Percentiles rank a stretch among this genome's conserved stretches.
Conservation (phyloP, 192 early-diverging fungal genomes). For the Podila epicladia region DNA sequence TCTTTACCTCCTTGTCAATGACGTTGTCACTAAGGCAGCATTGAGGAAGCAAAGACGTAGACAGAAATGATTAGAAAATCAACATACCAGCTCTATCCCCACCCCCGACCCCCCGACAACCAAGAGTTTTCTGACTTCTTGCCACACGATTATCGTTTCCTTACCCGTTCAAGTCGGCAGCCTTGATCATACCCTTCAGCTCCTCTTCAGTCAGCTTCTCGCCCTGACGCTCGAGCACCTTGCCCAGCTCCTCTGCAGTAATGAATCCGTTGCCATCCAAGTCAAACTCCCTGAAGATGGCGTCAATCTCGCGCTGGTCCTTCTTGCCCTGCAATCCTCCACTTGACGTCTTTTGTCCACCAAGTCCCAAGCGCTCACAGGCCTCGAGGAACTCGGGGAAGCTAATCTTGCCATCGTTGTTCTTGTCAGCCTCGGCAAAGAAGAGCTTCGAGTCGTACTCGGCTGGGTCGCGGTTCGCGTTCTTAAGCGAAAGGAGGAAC, state of each 20-base stretch:
- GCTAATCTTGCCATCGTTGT: slow-evolving; percentile 75
- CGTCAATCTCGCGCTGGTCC: slow-evolving; percentile 17
- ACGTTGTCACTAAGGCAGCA: neutral
- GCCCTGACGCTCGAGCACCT: slow-evolving; percentile 62
- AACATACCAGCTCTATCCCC: no score
- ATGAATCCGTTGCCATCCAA: slow-evolving; percentile 62
- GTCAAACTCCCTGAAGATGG: slow-evolving; percentile 61
- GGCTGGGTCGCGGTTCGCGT: slow-evolving; percentile 67
- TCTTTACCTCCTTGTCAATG: neutral
- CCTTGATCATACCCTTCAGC: slow-evolving; percentile 82
- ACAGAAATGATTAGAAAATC: no score
- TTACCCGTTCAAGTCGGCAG: slow-evolving; percentile 70
- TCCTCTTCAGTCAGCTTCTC: slow-evolving; percentile 76
- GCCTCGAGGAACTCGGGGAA: slow-evolving; percentile 66
- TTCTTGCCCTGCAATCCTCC: slow-evolving; percentile 16
- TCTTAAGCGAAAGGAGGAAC: slow-evolving; percentile 31
- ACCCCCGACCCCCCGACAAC: no score
- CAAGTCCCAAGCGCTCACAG: slow-evolving; percentile 47
- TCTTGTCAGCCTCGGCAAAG: slow-evolving; percentile 73
- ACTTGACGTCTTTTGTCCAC: neutral
- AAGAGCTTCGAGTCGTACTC: slow-evolving; percentile 75
- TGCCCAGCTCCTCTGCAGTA: slow-evolving; percentile 54
- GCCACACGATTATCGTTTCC: neutral
- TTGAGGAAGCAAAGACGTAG: no score
- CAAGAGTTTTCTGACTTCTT: no score